Conservation (phyloP, 2,329 filamentous ascomycete species). For the Arachnomyces sp. region DNA sequence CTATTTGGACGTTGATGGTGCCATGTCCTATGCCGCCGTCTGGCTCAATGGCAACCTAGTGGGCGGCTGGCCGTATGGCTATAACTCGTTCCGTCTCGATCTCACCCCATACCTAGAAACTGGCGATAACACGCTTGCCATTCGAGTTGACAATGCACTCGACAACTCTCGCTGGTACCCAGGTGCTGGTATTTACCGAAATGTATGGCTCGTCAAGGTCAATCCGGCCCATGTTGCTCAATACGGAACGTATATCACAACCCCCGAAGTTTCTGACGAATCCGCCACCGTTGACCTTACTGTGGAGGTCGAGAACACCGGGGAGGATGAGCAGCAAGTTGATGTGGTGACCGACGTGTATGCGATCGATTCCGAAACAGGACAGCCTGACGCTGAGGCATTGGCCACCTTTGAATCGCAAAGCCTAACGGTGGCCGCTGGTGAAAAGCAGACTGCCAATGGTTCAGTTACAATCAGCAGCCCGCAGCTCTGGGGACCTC, state of each 20-base stretch:
- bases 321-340: conserved; percentile 22
- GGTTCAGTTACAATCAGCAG: conserved; percentile 27
- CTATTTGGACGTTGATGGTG: conserved; percentile 44
- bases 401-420: conserved; percentile 13
- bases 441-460: conserved; percentile 27
- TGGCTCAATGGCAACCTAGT: conserved; percentile 45
- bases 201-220: conserved; percentile 47
- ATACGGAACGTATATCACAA: conserved; percentile 43
- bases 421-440: conserved; percentile 29
- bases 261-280: conserved; percentile 36
- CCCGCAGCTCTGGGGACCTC: conserved; percentile 43
- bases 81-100: conserved; percentile 45
- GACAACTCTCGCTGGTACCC: conserved; percentile 48
- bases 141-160: conserved; percentile 44
- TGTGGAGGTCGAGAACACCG: conserved; percentile 42
- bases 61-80: conserved; percentile 46
- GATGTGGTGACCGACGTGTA: conserved; percentile 36
- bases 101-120: conserved; percentile 36
- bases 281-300: conserved; percentile 39
- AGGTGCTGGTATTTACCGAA: conserved; percentile 46
- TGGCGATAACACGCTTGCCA: conserved; percentile 39
- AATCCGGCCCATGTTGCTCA: conserved; percentile 41
- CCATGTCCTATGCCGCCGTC: conserved; percentile 44
- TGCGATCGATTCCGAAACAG: conserved; percentile 27
- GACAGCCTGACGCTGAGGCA: conserved; percentile 20